Evolutionary conservation across 257 asterid species (phyloP).

Genomic region (Rehmannia glutinosa): DNA sequence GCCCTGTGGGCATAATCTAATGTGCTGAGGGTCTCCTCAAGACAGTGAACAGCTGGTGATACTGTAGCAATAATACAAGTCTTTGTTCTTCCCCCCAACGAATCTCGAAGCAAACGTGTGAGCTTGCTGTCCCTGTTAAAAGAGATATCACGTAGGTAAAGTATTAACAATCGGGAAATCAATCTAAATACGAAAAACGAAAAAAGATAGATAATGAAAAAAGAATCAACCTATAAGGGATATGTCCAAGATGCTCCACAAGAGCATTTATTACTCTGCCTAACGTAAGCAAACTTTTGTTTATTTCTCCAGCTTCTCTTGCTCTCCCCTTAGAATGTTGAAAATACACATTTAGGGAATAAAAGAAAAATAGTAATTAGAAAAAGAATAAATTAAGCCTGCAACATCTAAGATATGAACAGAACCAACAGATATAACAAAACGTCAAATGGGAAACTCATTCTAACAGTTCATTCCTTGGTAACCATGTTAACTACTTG

Average conservation of each 20-base stretch:
- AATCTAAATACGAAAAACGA: background rate
- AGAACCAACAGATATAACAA: background rate
- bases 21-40: conserved; percentile 92
- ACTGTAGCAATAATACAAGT: conserved; percentile 90
- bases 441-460: background rate
- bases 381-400: background rate
- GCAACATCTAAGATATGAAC: background rate
- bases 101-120: conserved; percentile 83
- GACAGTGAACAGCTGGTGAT: conserved; percentile 91
- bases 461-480: background rate
- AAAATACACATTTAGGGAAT: background rate
- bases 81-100: conserved; percentile 89
- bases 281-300: conserved; percentile 85
- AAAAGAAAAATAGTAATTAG: background rate
- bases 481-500: background rate
- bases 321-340: conserved; percentile 62
- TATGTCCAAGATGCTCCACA: conserved; percentile 86
- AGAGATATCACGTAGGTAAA: background rate
- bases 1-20: conserved; percentile 92
- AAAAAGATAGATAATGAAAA: background rate
- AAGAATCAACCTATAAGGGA: conserved; percentile 65
- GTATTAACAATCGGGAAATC: background rate
- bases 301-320: conserved; percentile 92
- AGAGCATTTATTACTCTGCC: conserved; percentile 90
- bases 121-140: conserved; percentile 78